A percentile compares a stretch with the other conserved stretches of the same genome.
Evolutionary conservation across 768 basidiomycete species (phyloP).

Genomic region (Tricholoma furcatifolium): DNA sequence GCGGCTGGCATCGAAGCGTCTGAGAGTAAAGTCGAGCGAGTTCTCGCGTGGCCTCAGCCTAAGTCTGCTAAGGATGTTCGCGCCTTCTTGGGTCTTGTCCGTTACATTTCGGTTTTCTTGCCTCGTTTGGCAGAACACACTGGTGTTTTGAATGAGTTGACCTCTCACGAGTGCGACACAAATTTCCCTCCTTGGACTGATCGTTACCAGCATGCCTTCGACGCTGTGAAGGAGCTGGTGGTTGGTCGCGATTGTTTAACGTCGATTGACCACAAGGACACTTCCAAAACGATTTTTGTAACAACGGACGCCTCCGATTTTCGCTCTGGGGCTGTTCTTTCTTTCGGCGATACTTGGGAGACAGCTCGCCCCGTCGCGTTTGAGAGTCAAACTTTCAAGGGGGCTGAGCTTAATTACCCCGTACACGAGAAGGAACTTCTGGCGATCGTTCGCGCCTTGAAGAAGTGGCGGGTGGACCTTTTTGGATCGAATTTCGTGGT

Average conservation of each 20-base stretch:
- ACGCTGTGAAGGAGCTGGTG: too few relatives aligned
- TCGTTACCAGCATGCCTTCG: not conserved
- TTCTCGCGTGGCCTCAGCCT: slow-evolving; percentile 22
- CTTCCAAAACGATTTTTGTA: slow-evolving; percentile 24
- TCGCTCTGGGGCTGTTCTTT: slow-evolving; percentile 5
- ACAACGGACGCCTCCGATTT: slow-evolving; percentile 27
- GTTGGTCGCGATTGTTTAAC: too few relatives aligned
- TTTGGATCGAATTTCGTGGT: too few relatives aligned
- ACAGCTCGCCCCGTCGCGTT: too few relatives aligned
- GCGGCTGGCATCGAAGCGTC: not conserved
- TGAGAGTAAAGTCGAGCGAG: slow-evolving; percentile 15
- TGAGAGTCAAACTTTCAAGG: too few relatives aligned
- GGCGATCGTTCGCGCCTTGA: too few relatives aligned
- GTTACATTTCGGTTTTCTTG: too few relatives aligned
- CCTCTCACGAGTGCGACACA: not conserved
- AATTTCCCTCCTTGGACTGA: not conserved
- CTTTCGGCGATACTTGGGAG: too few relatives aligned
- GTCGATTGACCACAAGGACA: not conserved
- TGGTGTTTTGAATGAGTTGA: not conserved
- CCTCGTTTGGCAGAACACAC: too few relatives aligned
- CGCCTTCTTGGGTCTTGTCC: slow-evolving; percentile 12
- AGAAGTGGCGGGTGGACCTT: too few relatives aligned
- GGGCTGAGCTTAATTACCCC: too few relatives aligned
- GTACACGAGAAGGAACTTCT: too few relatives aligned
- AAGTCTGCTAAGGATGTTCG: slow-evolving; percentile 13